phyloP scores from a whole-genome alignment of 805 yeast genomes.

The Spathaspora arborariae region DNA sequence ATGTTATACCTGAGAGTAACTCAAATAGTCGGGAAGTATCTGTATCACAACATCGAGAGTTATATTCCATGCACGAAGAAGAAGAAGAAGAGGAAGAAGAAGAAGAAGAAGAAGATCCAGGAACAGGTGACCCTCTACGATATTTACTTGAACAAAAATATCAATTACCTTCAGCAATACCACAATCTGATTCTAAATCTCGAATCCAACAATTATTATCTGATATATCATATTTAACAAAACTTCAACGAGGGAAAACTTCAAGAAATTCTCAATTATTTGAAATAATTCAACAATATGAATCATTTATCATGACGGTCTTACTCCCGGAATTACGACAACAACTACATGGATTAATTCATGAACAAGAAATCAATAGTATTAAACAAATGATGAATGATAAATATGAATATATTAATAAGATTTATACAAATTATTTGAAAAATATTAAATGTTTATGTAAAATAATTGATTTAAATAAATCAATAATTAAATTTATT shows the following conservation, averaged over 20 bases:
- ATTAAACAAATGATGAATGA: slow-evolving; percentile 5
- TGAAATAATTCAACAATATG: slow-evolving; percentile 24
- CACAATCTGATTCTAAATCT: not conserved
- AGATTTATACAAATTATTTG: slow-evolving; percentile 8
- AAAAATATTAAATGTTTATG: slow-evolving; percentile 5
- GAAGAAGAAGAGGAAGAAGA: not conserved
- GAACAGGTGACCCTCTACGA: slow-evolving; percentile 11
- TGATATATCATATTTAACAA: slow-evolving; percentile 25
- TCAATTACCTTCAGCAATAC: slow-evolving; percentile 14
- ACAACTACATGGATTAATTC: slow-evolving; percentile 10
- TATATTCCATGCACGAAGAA: not conserved
- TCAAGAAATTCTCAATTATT: slow-evolving; percentile 21
- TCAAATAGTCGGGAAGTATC: not conserved
- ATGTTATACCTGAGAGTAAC: not conserved
- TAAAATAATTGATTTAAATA: slow-evolving; percentile 4
- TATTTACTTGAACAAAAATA: slow-evolving; percentile 24
- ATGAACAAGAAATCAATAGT: not conserved
- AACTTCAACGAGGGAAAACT: slow-evolving; percentile 15
- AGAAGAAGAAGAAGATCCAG: not conserved
- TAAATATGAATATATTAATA: slow-evolving; percentile 7
- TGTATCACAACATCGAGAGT: not conserved
- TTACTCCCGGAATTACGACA: slow-evolving; percentile 26
- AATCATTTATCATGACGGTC: slow-evolving; percentile 20
- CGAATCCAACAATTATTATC: slow-evolving; percentile 19
- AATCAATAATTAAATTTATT: slow-evolving; percentile 1